Base-by-base conservation (phyloP, 345 rosid species). In the Lepidium didymum region DNA sequence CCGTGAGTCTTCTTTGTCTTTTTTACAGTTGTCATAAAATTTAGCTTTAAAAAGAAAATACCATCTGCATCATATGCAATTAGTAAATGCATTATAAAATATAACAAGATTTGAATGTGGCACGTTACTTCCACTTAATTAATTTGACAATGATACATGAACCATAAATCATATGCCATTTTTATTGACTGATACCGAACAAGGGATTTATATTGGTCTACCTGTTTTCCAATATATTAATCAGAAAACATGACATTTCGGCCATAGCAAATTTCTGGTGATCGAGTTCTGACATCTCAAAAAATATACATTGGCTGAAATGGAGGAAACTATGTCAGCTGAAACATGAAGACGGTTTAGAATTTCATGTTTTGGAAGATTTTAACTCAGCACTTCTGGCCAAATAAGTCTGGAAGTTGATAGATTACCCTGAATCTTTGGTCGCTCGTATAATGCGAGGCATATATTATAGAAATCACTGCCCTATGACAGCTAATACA, bases 61-160 rank as follows among this genome's bases (percentile, higher is more conserved):
- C 18, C 15, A 33, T 35, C 53, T 29, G 31, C 33, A 56, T 27
- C 31, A 21, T 31, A 67, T 45, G 63, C 13, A 8, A 37, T 13
- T 36, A n/a, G 10, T 33, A 47, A 13, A 10, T 49, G 33, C 3
- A 62, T 58, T 56, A 64, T 6, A 33, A 25, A 43, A 15, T 1
- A 15, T 37, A 64, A 10, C 49, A 53, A 44, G 21, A 38, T 66
- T 58, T 57, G 51, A 60, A 60, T 9, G 63, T 37, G 29, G 77
- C 73, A 67, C 23, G 68, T 60, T 59, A 52, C 43, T 67, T 61
- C 73, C 64, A 19, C 23, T 67, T 67, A 37, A 74, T 61, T 40
- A 74, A 74, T 67, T 51, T 59, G 68, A 54, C 18, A 49, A 58
- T 49, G 72, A 67, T 52, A 54, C 62, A 51, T 59, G 62, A 52